Evolutionary conservation across 2,329 filamentous ascomycete genomes (phyloP).

Genomic region (Hypoxylon sp.): DNA sequence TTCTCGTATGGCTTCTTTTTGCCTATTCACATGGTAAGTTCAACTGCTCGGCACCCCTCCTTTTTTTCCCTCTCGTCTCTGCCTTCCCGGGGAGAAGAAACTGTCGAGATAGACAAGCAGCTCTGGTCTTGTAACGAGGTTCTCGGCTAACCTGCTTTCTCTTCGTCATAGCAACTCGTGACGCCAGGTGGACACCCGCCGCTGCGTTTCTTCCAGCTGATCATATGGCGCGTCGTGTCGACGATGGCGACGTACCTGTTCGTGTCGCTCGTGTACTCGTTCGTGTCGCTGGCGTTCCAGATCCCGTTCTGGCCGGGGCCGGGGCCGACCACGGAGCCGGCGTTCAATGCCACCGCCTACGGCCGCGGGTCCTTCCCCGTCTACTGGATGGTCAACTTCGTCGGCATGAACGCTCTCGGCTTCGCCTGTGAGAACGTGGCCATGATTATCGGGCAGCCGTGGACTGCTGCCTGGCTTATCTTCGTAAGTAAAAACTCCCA

Average conservation of each 20-base stretch:
- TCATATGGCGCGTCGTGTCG: constrained; percentile 68
- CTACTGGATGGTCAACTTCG: constrained; percentile 73
- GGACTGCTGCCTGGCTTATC: constrained; percentile 71
- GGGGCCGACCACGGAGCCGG: constrained; percentile 52
- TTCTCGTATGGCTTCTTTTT: constrained; percentile 75
- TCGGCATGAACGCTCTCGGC: constrained; percentile 72
- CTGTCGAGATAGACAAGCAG: neutral
- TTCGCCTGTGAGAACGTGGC: constrained; percentile 74
- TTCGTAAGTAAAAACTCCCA: constrained; percentile 57
- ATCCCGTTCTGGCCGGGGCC: constrained; percentile 68
- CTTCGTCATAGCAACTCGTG: constrained; percentile 59
- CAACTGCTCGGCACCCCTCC: neutral
- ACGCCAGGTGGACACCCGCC: constrained; percentile 66
- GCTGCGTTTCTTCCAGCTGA: constrained; percentile 67
- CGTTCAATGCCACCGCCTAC: constrained; percentile 62
- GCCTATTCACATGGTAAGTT: constrained; percentile 66
- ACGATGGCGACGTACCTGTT: constrained; percentile 70
- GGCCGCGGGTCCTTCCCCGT: constrained; percentile 69
- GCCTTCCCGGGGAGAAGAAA: too few species aligned
- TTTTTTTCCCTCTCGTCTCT: too few species aligned
- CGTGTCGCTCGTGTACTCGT: constrained; percentile 71
- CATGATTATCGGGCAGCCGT: constrained; percentile 71
- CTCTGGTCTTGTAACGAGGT: neutral
- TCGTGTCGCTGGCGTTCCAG: constrained; percentile 72
- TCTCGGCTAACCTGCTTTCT: neutral